Percentiles rank a stretch among this genome's conserved stretches.
phyloP scores from a whole-genome alignment of 163 green algal genomes.

The Trebouxia gelatinosa region DNA sequence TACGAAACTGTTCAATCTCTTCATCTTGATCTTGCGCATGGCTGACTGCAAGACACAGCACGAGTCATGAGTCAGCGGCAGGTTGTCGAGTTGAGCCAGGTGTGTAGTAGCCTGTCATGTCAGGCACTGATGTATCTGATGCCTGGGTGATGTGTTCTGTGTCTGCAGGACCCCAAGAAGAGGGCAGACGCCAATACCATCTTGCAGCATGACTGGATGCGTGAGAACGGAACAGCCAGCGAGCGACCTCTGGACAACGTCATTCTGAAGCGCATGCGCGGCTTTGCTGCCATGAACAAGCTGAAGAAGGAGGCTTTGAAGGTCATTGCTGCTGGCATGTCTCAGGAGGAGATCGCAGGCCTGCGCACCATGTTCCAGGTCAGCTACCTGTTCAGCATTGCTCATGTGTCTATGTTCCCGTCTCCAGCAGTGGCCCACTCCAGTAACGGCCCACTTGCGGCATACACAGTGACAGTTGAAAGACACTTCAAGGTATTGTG shows the following conservation, averaged over 20 bases:
- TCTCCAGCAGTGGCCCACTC: no score
- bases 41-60: not conserved
- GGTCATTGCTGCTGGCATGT: slow-evolving; percentile 83
- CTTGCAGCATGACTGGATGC: slow-evolving; percentile 92
- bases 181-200: slow-evolving; percentile 87
- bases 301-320: slow-evolving; percentile 97
- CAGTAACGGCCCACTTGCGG: slow-evolving; percentile 1
- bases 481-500: no score
- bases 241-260: slow-evolving; percentile 88
- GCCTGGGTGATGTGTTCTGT: no score
- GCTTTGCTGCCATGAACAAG: slow-evolving; percentile 93
- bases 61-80: no score
- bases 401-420: no score
- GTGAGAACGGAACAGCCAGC: slow-evolving; percentile 82
- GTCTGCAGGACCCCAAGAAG: slow-evolving; percentile 73
- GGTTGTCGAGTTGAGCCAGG: not conserved
- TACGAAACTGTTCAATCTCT: slow-evolving; percentile 15
- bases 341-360: slow-evolving; percentile 87
- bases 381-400: not conserved
- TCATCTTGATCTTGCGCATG: not conserved
- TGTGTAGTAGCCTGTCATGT: no score
- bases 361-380: slow-evolving; percentile 88
- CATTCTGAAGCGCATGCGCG: slow-evolving; percentile 87
- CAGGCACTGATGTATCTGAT: no score
- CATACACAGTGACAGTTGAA: no score